Evolutionary conservation across 2,329 filamentous ascomycete genomes (phyloP).

Genomic region (Phialemoniopsis sp.): DNA sequence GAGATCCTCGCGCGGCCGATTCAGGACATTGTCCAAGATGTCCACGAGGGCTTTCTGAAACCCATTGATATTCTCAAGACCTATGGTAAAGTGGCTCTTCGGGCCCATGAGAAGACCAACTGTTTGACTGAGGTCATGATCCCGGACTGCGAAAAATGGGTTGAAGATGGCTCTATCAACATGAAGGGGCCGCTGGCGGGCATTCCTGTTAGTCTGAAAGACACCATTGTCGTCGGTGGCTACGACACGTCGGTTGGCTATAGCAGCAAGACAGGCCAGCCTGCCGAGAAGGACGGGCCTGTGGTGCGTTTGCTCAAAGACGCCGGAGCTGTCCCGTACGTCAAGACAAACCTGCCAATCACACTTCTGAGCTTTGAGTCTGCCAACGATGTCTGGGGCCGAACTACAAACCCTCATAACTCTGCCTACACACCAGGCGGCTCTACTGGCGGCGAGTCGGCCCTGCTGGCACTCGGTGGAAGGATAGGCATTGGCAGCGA

Average conservation of each 20-base stretch:
- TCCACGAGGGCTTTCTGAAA: slow-evolving; percentile 63
- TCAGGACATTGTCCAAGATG: slow-evolving; percentile 70
- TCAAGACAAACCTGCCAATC: slow-evolving; percentile 87
- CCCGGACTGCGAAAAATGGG: slow-evolving; percentile 71
- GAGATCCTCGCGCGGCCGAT: slow-evolving; percentile 70
- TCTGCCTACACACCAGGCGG: slow-evolving; percentile 82
- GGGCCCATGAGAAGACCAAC: slow-evolving; percentile 83
- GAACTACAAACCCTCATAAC: slow-evolving; percentile 78
- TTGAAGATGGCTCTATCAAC: slow-evolving; percentile 55
- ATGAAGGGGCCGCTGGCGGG: slow-evolving; percentile 79
- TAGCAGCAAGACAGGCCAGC: slow-evolving; percentile 67
- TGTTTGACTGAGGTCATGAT: slow-evolving; percentile 86
- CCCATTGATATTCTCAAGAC: slow-evolving; percentile 74
- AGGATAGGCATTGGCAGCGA: slow-evolving; percentile 88
- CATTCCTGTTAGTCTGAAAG: slow-evolving; percentile 83
- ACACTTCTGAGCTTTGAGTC: slow-evolving; percentile 86
- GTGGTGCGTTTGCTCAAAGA: slow-evolving; percentile 77
- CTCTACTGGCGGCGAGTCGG: slow-evolving; percentile 81
- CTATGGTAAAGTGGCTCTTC: slow-evolving; percentile 82
- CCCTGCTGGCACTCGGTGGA: slow-evolving; percentile 76
- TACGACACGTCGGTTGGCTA: slow-evolving; percentile 84
- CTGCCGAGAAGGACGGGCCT: slow-evolving; percentile 61
- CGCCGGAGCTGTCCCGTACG: slow-evolving; percentile 83
- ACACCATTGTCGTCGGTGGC: slow-evolving; percentile 72
- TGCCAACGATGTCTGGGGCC: slow-evolving; percentile 74